Percentiles rank a stretch among this genome's conserved stretches.
Conservation (phyloP, 2,329 filamentous ascomycete genomes). For the Arthroderma uncinatum region DNA sequence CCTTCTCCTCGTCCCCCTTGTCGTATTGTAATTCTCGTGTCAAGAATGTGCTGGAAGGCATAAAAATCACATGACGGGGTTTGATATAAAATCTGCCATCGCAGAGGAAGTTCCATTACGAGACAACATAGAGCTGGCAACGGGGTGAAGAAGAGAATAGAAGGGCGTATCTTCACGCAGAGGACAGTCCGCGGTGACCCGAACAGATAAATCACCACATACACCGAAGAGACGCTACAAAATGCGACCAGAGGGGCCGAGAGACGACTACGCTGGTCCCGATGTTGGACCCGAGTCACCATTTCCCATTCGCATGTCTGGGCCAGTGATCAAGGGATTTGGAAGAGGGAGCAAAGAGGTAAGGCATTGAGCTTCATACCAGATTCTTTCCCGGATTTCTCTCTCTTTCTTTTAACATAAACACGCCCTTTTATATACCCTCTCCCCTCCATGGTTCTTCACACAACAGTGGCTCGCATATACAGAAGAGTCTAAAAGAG, state of each 20-base stretch:
- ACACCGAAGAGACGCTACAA: too few species aligned
- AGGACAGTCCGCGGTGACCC: too few species aligned
- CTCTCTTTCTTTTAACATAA: neutral
- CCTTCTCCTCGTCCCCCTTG: neutral
- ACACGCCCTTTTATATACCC: neutral
- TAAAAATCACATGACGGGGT: neutral
- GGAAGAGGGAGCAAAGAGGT: slow-evolving; percentile 89
- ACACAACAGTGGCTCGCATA: too few species aligned
- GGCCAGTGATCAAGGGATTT: slow-evolving; percentile 83
- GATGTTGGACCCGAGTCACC: slow-evolving; percentile 63
- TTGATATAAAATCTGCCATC: neutral
- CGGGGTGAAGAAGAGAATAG: neutral
- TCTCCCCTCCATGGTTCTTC: neutral
- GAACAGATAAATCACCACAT: too few species aligned
- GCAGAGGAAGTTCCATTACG: too few species aligned
- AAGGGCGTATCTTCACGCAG: too few species aligned
- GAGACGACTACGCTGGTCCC: slow-evolving; percentile 62
- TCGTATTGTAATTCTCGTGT: neutral
- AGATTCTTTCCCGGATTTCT: neutral
- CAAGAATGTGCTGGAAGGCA: neutral
- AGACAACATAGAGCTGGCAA: neutral
- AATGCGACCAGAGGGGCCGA: slow-evolving; percentile 43
- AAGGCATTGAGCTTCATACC: slow-evolving; percentile 9
- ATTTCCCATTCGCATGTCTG: slow-evolving; percentile 73
- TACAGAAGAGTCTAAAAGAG: too few species aligned